phyloP scores from a whole-genome alignment of 768 basidiomycete genomes.

The Kwoniella botswanensis region DNA sequence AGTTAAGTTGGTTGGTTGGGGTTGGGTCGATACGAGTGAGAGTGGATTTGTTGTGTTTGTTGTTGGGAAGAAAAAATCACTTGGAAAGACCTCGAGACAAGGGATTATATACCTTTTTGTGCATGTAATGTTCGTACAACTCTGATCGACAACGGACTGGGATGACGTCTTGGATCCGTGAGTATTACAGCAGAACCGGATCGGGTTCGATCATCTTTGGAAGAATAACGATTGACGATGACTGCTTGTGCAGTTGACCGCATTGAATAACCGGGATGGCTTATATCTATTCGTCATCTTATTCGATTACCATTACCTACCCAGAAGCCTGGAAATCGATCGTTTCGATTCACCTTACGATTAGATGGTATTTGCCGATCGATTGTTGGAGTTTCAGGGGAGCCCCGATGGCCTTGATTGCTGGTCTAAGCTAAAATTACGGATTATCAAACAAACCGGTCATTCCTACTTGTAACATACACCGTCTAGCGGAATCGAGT shows the following conservation, averaged over 20 bases:
- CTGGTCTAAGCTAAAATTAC: not conserved
- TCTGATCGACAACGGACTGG: not conserved
- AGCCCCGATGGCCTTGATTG: not conserved
- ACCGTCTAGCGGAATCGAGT: no score
- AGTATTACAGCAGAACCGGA: not conserved
- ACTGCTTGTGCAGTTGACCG: no score
- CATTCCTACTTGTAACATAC: no score
- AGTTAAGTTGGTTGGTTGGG: conserved; percentile 10
- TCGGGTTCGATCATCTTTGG: not conserved
- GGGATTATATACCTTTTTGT: conserved; percentile 14
- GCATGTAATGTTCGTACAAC: not conserved
- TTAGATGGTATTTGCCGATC: not conserved
- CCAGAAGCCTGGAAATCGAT: not conserved
- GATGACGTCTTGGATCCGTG: not conserved
- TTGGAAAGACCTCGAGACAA: not conserved
- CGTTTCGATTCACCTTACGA: not conserved
- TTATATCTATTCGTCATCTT: conserved; percentile 11
- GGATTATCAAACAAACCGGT: no score
- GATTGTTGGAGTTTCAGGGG: conserved; percentile 5
- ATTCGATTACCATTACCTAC: not conserved
- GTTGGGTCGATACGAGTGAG: not conserved
- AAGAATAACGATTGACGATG: not conserved
- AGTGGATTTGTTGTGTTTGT: conserved; percentile 5
- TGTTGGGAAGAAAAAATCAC: not conserved
- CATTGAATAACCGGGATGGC: not conserved